phyloP scores from a whole-genome alignment of 768 basidiomycete genomes.

The Termitomyces sp. region DNA sequence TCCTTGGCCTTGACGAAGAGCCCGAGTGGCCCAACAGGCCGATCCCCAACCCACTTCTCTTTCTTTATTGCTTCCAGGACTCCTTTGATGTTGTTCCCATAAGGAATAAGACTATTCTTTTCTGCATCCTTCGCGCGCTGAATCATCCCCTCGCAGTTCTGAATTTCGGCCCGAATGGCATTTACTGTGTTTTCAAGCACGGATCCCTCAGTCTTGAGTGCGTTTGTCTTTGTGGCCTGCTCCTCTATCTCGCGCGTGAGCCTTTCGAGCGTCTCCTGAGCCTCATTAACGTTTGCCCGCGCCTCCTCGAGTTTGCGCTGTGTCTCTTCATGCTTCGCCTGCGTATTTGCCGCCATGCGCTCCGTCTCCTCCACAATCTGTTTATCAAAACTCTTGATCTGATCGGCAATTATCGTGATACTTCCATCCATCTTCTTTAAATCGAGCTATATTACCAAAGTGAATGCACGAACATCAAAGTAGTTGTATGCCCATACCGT shows the following conservation, averaged over 20 bases:
- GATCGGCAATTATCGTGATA: conserved; percentile 23
- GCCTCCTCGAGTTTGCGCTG: conserved; percentile 45
- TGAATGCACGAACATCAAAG: neutral
- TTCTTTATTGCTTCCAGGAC: conserved; percentile 48
- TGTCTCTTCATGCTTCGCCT: conserved; percentile 56
- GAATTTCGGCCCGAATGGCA: conserved; percentile 33
- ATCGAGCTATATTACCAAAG: conserved; percentile 33
- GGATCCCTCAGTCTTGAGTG: conserved; percentile 28
- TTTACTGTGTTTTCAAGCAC: conserved; percentile 26
- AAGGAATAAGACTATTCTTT: conserved; percentile 53
- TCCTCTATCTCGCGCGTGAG: conserved; percentile 28
- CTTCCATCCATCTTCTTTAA: conserved; percentile 41
- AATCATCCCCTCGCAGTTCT: conserved; percentile 44
- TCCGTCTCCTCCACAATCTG: conserved; percentile 49
- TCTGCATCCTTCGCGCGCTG: conserved; percentile 41
- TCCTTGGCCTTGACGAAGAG: conserved; percentile 71
- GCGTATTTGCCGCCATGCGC: conserved; percentile 49
- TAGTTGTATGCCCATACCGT: conserved; percentile 29
- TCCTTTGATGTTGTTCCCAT: conserved; percentile 53
- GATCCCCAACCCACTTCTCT: conserved; percentile 56
- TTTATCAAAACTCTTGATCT: conserved; percentile 33
- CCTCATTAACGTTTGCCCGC: conserved; percentile 28
- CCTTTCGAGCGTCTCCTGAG: conserved; percentile 27
- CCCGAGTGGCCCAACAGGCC: conserved; percentile 78
- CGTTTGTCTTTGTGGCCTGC: conserved; percentile 22